Evolutionary conservation across 257 asterid species (phyloP).

Genomic region (Penstemon barbatus): DNA sequence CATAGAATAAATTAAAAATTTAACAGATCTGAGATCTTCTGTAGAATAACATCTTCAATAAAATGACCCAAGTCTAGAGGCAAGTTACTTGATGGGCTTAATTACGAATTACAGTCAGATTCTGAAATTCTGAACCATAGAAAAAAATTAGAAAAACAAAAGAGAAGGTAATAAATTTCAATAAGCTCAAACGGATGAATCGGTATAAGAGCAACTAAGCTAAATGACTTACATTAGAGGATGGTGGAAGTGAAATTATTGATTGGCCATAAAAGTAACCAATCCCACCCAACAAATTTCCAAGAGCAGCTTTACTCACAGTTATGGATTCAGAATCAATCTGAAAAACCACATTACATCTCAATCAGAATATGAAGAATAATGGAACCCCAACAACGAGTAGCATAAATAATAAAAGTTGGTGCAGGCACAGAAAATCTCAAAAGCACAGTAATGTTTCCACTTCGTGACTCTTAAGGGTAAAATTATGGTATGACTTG

Average conservation of each 20-base stretch:
- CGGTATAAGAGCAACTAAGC: constrained; percentile 18
- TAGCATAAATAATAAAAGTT: constrained; percentile 1
- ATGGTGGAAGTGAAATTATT: constrained; percentile 67
- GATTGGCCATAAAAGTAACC: constrained; percentile 97
- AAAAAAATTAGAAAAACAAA: background rate
- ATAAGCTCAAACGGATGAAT: constrained; percentile 1
- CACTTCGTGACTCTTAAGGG: background rate
- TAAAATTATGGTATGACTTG: constrained; percentile 10
- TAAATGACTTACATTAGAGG: constrained; percentile 57
- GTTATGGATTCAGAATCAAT: constrained; percentile 58
- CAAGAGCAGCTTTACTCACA: constrained; percentile 84
- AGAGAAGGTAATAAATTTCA: background rate
- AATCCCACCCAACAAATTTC: constrained; percentile 92
- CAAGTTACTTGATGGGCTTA: constrained; percentile 13
- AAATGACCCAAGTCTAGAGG: constrained; percentile 6
- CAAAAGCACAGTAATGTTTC: constrained; percentile 24
- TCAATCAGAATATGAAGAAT: constrained; percentile 22
- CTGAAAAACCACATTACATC: constrained; percentile 51
- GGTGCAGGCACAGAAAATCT: constrained; percentile 13
- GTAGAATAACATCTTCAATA: constrained; percentile 1
- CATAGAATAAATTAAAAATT: constrained; percentile 1
- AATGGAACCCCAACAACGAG: constrained; percentile 5
- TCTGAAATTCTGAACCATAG: constrained; percentile 16
- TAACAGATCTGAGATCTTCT: background rate
- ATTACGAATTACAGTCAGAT: constrained; percentile 15